Evolutionary conservation across 2,329 filamentous ascomycete species (phyloP).

Genomic region (Beauveria bassiana): DNA sequence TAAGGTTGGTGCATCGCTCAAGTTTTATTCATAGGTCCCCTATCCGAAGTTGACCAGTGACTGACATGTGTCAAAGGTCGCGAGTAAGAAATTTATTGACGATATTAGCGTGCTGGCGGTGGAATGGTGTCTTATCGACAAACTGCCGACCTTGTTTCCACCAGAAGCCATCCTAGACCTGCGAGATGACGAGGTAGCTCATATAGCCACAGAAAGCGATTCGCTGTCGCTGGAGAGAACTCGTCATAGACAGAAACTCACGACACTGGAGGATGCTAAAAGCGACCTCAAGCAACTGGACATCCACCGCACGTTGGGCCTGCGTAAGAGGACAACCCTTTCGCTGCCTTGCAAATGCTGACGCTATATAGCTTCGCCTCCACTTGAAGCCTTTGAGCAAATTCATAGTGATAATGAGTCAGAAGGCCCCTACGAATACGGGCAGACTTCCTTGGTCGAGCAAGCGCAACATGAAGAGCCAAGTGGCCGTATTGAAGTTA

Average conservation of each 20-base stretch:
- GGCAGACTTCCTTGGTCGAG: background rate
- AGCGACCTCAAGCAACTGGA: background rate
- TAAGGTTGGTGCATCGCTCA: background rate
- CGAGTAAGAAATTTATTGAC: background rate
- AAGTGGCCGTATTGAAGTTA: slow-evolving; percentile 20
- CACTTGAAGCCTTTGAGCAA: background rate
- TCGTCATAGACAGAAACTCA: background rate
- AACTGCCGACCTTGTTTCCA: background rate
- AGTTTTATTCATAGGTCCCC: background rate
- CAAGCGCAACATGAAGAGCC: background rate
- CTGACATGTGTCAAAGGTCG: background rate
- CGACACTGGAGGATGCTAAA: background rate
- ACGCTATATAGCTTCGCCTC: background rate
- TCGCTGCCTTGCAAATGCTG: background rate
- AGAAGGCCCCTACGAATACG: slow-evolving; percentile 1
- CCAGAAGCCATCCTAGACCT: background rate
- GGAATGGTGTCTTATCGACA: background rate
- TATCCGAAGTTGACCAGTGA: background rate
- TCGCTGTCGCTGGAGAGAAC: background rate
- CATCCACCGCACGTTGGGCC: background rate
- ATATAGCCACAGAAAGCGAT: background rate
- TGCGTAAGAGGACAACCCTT: background rate
- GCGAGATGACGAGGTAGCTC: background rate
- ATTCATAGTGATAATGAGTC: background rate
- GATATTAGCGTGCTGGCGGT: background rate